A percentile compares a stretch with the other conserved stretches of the same genome.
These are phyloP conservation scores for Colletotrichum shisoi DNA, from an alignment of 2,329 filamentous ascomycete genomes.

Conservation along the genomic window DNA sequence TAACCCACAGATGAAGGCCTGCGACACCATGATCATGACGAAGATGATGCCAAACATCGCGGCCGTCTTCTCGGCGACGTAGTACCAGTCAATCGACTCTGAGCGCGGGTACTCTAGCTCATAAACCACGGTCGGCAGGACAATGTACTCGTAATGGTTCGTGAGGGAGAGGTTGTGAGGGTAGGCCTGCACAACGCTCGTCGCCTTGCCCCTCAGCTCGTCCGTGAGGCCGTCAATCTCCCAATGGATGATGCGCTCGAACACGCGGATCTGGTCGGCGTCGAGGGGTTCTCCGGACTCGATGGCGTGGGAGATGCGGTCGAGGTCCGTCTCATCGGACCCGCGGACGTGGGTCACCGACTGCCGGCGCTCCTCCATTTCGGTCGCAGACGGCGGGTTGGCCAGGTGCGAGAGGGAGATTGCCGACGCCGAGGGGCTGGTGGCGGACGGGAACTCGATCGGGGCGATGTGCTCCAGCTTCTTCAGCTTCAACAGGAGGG, in stretches of 20 bases:
- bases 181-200: conserved; percentile 61
- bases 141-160: conserved; percentile 76
- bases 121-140: conserved; percentile 79
- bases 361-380: conserved; percentile 51
- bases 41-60: conserved; percentile 77
- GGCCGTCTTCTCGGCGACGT: conserved; percentile 74
- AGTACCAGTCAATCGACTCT: conserved; percentile 74
- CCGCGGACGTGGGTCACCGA: conserved; percentile 48
- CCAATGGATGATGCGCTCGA: conserved; percentile 70
- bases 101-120: conserved; percentile 78
- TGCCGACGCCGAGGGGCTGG: conserved; percentile 52
- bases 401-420: conserved; percentile 58
- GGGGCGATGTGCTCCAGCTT: conserved; percentile 65
- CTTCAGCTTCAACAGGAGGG: conserved; percentile 60
- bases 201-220: conserved; percentile 71
- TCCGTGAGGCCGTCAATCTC: conserved; percentile 71
- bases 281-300: conserved; percentile 68
- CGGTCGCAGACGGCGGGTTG: conserved; percentile 50
- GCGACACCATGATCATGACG: conserved; percentile 80
- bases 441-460: conserved; percentile 53
- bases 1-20: conserved; percentile 71
- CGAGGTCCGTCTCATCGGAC: conserved; percentile 62
- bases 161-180: conserved; percentile 71
- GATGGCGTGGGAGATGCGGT: conserved; percentile 68
- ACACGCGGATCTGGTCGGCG: conserved; percentile 67